phyloP scores from a whole-genome alignment of 345 rosid species.

The Geranium brycei region DNA sequence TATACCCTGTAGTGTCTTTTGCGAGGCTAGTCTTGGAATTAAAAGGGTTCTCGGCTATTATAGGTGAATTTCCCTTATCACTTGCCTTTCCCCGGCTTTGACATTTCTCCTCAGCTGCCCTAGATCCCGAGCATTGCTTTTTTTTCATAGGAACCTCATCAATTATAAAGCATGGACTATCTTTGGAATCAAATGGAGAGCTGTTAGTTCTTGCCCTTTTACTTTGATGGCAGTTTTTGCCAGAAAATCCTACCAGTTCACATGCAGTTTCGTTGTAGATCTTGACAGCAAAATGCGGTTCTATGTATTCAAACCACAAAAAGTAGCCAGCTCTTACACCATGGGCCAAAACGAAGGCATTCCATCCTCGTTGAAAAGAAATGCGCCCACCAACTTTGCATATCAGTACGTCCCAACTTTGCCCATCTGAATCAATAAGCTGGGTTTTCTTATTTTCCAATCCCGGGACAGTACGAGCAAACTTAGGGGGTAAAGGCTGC shows the following conservation, averaged over 20 bases:
- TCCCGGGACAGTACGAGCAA: conserved; percentile 11
- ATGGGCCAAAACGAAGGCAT: conserved; percentile 19
- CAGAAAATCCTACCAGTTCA: conserved; percentile 15
- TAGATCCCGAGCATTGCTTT: too few species aligned
- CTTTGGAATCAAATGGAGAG: neutral
- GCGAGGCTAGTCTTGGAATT: too few species aligned
- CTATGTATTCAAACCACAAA: conserved; percentile 18
- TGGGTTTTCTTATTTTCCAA: conserved; percentile 13
- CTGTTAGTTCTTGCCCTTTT: conserved; percentile 6
- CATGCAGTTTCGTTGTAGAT: conserved; percentile 23
- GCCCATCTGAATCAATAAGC: conserved; percentile 22
- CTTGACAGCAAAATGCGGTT: conserved; percentile 24
- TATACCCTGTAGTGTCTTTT: too few species aligned
- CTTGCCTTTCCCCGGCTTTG: too few species aligned
- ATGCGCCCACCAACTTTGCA: conserved; percentile 13
- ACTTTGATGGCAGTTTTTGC: conserved; percentile 6
- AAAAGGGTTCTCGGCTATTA: too few species aligned
- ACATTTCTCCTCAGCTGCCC: too few species aligned
- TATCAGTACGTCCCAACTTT: conserved; percentile 20
- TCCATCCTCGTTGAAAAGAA: conserved; percentile 28
- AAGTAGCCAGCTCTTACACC: conserved; percentile 27
- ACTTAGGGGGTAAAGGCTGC: conserved; percentile 37
- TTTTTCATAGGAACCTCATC: too few species aligned
- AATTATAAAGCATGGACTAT: neutral
- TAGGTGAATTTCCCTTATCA: too few species aligned